These are phyloP conservation scores for Cladosporium sp. DNA, from an alignment of 2,329 filamentous ascomycete genomes.

Conservation along the genomic window DNA sequence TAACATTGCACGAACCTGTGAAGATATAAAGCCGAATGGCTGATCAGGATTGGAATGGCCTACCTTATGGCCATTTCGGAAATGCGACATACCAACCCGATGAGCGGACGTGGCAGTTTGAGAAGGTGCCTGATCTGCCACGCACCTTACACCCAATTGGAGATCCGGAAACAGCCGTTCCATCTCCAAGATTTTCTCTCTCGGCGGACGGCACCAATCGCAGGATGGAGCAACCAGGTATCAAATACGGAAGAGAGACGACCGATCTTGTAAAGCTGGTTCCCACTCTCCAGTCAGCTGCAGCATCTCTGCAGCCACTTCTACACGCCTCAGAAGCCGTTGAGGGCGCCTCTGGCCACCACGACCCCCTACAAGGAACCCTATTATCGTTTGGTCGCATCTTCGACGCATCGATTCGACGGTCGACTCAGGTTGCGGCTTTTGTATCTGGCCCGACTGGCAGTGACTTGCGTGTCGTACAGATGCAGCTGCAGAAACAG, in stretches of 20 bases:
- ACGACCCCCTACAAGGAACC: slow-evolving; percentile 45
- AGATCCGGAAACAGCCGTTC: slow-evolving; percentile 29
- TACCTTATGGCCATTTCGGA: slow-evolving; percentile 58
- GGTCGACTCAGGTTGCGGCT: slow-evolving; percentile 39
- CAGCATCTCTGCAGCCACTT: slow-evolving; percentile 24
- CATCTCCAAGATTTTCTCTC: slow-evolving; percentile 15
- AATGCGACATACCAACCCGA: slow-evolving; percentile 52
- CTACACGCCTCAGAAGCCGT: slow-evolving; percentile 38
- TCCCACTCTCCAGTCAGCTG: slow-evolving; percentile 32
- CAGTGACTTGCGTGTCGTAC: slow-evolving; percentile 59
- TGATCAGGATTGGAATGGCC: slow-evolving; percentile 53
- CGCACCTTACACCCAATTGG: slow-evolving; percentile 33
- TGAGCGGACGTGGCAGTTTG: slow-evolving; percentile 48
- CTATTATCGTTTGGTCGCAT: slow-evolving; percentile 61
- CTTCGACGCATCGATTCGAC: slow-evolving; percentile 43
- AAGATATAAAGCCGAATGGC: slow-evolving; percentile 55
- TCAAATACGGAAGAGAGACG: slow-evolving; percentile 26
- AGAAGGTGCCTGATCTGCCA: slow-evolving; percentile 21
- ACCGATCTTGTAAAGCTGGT: slow-evolving; percentile 23
- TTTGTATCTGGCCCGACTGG: slow-evolving; percentile 56
- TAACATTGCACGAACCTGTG: slow-evolving; percentile 20
- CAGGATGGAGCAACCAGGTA: neutral
- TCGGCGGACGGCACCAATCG: neutral
- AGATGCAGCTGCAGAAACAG: slow-evolving; percentile 54
- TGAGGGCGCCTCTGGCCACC: slow-evolving; percentile 33